Conservation (phyloP, 192 early-diverging fungal species). For the Dissophora ornata region DNA sequence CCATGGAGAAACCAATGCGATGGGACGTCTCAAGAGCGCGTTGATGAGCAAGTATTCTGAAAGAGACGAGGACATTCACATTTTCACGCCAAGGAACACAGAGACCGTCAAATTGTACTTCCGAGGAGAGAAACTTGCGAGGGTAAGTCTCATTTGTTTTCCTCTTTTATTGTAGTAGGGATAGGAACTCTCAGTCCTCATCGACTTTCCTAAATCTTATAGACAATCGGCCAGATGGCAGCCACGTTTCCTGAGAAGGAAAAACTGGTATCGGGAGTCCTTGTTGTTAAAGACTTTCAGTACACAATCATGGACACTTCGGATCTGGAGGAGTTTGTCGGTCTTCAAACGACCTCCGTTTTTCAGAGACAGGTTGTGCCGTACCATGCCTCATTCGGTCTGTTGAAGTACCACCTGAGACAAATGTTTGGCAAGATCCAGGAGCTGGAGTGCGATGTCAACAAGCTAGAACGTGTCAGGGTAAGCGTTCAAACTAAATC, state of each 20-base stretch:
- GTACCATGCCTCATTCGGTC: slow-evolving; percentile 76
- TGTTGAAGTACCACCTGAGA: slow-evolving; percentile 91
- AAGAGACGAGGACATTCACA: slow-evolving; percentile 79
- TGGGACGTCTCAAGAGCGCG: slow-evolving; percentile 90
- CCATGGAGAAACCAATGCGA: slow-evolving; percentile 95
- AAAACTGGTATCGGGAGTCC: slow-evolving; percentile 76
- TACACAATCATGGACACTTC: slow-evolving; percentile 85
- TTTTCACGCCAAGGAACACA: slow-evolving; percentile 91
- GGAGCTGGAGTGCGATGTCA: slow-evolving; percentile 54
- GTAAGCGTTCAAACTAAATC: slow-evolving; percentile 18
- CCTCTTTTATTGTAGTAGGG: no score
- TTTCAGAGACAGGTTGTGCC: slow-evolving; percentile 83
- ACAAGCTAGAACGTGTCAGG: slow-evolving; percentile 44
- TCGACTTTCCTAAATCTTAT: neutral
- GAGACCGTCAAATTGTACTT: slow-evolving; percentile 92
- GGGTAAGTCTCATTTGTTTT: slow-evolving; percentile 60
- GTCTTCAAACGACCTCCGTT: slow-evolving; percentile 78
- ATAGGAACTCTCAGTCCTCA: no score
- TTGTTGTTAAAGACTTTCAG: slow-evolving; percentile 91
- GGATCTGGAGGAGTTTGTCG: slow-evolving; percentile 88
- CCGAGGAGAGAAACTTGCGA: slow-evolving; percentile 94
- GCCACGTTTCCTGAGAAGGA: slow-evolving; percentile 76
- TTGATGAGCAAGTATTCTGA: slow-evolving; percentile 86
- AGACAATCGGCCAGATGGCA: slow-evolving; percentile 90
- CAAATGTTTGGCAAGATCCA: slow-evolving; percentile 90